Evolutionary conservation across 306 rosid species (phyloP).

Genomic region (Acmispon strigosus): DNA sequence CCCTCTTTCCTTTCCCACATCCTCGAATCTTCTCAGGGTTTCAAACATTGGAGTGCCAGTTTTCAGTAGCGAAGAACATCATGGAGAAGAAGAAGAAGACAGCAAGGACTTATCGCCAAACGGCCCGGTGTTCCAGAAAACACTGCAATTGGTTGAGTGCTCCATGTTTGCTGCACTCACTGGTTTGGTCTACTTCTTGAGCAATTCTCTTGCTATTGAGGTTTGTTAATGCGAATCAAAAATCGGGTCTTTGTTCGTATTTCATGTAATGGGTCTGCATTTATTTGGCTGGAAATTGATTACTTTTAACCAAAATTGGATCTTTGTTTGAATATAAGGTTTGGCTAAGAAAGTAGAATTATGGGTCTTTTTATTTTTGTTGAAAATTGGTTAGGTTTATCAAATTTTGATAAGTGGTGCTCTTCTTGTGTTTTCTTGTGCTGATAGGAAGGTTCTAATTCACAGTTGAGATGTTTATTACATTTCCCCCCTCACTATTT

Average conservation of each 20-base stretch:
- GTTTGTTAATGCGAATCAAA: constrained; percentile 28
- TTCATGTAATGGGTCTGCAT: neutral
- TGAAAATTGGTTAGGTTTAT: neutral
- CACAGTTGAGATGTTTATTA: neutral
- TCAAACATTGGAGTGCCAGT: constrained; percentile 24
- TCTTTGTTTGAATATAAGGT: neutral
- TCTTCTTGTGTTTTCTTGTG: neutral
- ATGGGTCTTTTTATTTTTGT: neutral
- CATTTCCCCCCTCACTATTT: neutral
- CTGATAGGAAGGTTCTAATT: neutral
- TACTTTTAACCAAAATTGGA: neutral
- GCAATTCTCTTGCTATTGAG: constrained; percentile 91
- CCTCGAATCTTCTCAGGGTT: constrained; percentile 31
- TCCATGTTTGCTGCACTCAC: constrained; percentile 97
- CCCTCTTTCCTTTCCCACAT: constrained; percentile 14
- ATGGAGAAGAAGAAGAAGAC: constrained; percentile 11
- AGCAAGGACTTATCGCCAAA: constrained; percentile 53
- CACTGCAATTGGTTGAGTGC: constrained; percentile 90
- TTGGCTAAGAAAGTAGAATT: neutral
- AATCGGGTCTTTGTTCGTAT: neutral
- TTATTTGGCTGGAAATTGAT: neutral
- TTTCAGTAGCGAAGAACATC: constrained; percentile 26
- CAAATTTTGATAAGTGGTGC: neutral
- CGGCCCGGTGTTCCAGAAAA: constrained; percentile 63
- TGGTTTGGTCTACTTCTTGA: constrained; percentile 89